Evolutionary conservation across 352 stramenopile species (phyloP).

Genomic region (Globisporangium nunn): DNA sequence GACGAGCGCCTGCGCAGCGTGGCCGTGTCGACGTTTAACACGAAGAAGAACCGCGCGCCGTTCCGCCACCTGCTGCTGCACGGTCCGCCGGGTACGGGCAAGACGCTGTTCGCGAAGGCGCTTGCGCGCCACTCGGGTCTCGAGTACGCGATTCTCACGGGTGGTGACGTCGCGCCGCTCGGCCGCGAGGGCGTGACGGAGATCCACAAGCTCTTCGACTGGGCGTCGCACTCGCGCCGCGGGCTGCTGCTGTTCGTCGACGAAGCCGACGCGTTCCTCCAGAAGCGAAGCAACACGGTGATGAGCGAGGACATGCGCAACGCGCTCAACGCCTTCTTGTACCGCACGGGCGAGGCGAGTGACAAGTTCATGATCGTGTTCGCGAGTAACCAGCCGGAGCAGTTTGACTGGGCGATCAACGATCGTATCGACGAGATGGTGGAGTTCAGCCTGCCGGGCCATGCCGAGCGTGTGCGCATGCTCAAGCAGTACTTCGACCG

Average conservation of each 20-base stretch:
- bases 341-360: conserved; percentile 95
- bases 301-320: conserved; percentile 98
- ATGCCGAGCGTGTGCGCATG: conserved; percentile 94
- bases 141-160: conserved; percentile 98
- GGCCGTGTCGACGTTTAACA: conserved; percentile 96
- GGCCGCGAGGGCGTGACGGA: conserved; percentile 96
- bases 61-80: conserved; percentile 98
- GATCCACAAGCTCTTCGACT: conserved; percentile 99
- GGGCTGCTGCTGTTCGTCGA: conserved; percentile 98
- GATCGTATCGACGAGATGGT: conserved; percentile 99
- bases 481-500: conserved; percentile 98
- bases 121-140: conserved; percentile 95
- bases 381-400: conserved; percentile 97
- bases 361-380: conserved; percentile 99
- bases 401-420: conserved; percentile 99
- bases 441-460: conserved; percentile 92
- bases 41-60: conserved; percentile 96
- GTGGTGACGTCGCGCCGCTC: conserved; percentile 97
- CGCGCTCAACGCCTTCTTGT: conserved; percentile 98
- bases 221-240: conserved; percentile 92
- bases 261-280: conserved; percentile 98
- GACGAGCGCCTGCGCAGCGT: conserved; percentile 93
- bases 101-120: conserved; percentile 98
- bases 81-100: conserved; percentile 97
- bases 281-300: conserved; percentile 92